Evolutionary conservation across 2,329 filamentous ascomycete species (phyloP), one percentile per base, ranked within the genome.

Genomic region (Alternaria conjuncta): DNA sequence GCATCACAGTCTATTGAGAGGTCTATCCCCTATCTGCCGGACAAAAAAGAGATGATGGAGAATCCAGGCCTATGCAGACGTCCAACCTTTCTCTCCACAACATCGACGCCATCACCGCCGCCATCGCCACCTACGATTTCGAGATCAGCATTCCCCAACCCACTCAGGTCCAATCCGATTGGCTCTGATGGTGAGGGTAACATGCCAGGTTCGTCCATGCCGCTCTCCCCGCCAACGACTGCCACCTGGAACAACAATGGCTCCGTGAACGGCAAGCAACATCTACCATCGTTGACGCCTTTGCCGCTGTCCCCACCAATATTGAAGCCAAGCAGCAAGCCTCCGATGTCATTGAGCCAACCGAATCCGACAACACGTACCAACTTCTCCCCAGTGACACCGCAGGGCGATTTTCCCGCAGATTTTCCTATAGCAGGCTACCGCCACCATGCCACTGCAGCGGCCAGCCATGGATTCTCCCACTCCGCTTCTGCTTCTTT

Each of bases 51-150:
- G 41, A n/a, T 30, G 23, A 20, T 64, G 6, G 56, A 59, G 12
- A 65, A 66, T 11, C 64, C 67, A 45, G 69, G 30, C 9, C 50
- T 57, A 5, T 61, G 70, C 13, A 66, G 66, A 28, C 71, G 76
- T 6, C 73, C 76, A 36, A 79, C 76, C 4, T 79, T 79, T 44
- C 70, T 78, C 13, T 78, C 78, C 6, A 70, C 75, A 25, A 68
- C 75, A 32, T 76, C 75, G 4, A 78, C 78, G 6, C 77, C 77
- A 5, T 78, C 76, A 6, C 77, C 76, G 12, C 76, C 76, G 10
- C 64, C 71, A 44, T 76, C 76, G n/a, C 71, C 75, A 30, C 57
- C 61, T n/a, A 65, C 64, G 12, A 69, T 73, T 44, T 70, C 67
- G 9, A 74, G 64, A 41, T 61, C 72, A n/a, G 57, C 64, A 2